A percentile compares a stretch with the other conserved stretches of the same genome.
These are phyloP conservation scores for Zygosaccharomyces pseudorouxii DNA, from an alignment of 805 yeast species.

Conservation along the genomic window DNA sequence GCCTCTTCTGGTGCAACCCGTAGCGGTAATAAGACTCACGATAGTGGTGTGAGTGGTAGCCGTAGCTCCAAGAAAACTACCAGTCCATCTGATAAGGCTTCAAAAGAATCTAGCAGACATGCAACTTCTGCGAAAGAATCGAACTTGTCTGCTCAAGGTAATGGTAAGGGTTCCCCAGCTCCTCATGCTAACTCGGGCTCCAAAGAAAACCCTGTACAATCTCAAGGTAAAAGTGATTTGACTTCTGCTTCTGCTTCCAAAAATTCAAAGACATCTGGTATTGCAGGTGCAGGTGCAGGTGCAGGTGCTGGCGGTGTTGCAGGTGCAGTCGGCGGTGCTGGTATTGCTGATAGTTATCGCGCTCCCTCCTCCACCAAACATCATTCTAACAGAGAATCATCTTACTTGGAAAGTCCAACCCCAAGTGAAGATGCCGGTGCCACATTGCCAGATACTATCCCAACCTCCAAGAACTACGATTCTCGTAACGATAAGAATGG, in stretches of 20 bases:
- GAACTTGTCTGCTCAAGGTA: slow-evolving; percentile 3
- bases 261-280: not conserved
- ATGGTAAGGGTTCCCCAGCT: not conserved
- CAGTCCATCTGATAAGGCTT: not conserved
- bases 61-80: slow-evolving; percentile 2
- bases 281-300: not conserved
- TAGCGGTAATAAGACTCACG: not conserved
- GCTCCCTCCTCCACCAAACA: slow-evolving; percentile 1
- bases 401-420: slow-evolving; percentile 8
- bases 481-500: slow-evolving; percentile 18
- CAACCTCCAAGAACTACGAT: slow-evolving; percentile 31
- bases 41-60: not conserved
- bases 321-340: not conserved
- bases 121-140: slow-evolving; percentile 4
- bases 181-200: not conserved
- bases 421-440: slow-evolving; percentile 29
- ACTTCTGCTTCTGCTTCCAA: not conserved
- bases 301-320: not conserved
- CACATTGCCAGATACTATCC: slow-evolving; percentile 32
- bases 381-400: not conserved
- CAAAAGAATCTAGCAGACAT: not conserved
- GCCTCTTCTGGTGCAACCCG: not conserved
- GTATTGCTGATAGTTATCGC: not conserved
- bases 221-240: not conserved
- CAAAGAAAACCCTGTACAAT: slow-evolving; percentile 2